A percentile compares a stretch with the other conserved stretches of the same genome.
These are phyloP conservation scores for Aeschynomene evenia DNA, from an alignment of 306 rosid species.

Conservation along the genomic window DNA sequence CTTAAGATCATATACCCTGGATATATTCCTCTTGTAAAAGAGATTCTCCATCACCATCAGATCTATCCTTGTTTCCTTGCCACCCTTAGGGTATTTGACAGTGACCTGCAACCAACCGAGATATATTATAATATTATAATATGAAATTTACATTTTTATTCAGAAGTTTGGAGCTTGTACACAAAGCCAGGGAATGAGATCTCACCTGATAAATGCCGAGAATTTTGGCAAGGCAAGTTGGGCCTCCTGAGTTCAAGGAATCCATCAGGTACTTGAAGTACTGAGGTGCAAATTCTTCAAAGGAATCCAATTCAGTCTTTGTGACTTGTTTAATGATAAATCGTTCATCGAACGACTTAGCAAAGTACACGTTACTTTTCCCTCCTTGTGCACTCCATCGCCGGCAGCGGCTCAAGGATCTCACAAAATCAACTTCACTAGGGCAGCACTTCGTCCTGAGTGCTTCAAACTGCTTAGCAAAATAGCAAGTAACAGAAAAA, in stretches of 20 bases:
- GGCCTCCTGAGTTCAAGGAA: conserved; percentile 72
- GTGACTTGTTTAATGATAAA: conserved; percentile 93
- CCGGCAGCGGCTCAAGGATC: conserved; percentile 88
- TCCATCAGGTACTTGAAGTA: conserved; percentile 82
- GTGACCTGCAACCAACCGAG: conserved; percentile 59
- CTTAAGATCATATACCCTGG: conserved; percentile 92
- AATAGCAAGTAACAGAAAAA: conserved; percentile 94
- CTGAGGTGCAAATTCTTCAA: conserved; percentile 81
- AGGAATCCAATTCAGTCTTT: conserved; percentile 89
- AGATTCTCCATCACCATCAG: conserved; percentile 99
- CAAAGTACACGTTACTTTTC: conserved; percentile 95
- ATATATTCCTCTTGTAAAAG: conserved; percentile 78
- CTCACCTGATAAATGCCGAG: conserved; percentile 93
- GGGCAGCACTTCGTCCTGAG: conserved; percentile 91
- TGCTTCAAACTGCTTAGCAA: conserved; percentile 79
- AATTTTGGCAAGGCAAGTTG: conserved; percentile 96
- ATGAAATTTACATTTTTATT: not conserved
- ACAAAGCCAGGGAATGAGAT: not conserved
- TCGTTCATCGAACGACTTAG: conserved; percentile 91
- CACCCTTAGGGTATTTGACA: conserved; percentile 80
- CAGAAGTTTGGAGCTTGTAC: not conserved
- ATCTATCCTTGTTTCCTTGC: conserved; percentile 89
- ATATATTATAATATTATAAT: not conserved
- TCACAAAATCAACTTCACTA: conserved; percentile 69
- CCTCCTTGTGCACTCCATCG: conserved; percentile 99